phyloP scores from a whole-genome alignment of 2,329 filamentous ascomycete genomes.

The Penicillium sp. region DNA sequence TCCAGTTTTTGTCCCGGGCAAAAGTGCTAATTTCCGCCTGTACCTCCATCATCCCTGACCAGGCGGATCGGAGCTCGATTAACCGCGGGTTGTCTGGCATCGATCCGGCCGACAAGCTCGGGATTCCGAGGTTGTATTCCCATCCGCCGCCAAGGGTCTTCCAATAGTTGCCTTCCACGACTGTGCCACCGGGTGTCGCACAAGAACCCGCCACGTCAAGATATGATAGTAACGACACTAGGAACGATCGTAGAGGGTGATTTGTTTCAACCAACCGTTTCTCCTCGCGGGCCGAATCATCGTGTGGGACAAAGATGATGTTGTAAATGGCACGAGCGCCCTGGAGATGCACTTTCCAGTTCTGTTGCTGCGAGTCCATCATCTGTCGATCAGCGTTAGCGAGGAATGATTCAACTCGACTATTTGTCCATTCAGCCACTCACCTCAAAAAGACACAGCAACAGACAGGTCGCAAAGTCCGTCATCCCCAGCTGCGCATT shows the following conservation, averaged over 20 bases:
- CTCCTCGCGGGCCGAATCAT: conserved; percentile 28
- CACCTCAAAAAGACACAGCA: conserved; percentile 42
- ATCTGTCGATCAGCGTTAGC: conserved; percentile 27
- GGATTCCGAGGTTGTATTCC: conserved; percentile 43
- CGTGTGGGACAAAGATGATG: conserved; percentile 34
- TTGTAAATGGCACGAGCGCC: conserved; percentile 46
- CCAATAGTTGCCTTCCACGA: conserved; percentile 46
- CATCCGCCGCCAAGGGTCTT: conserved; percentile 42
- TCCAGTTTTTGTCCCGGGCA: conserved; percentile 38
- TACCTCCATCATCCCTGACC: conserved; percentile 41
- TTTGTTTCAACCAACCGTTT: conserved; percentile 36
- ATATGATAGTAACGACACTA: conserved; percentile 46
- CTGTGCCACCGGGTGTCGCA: conserved; percentile 41
- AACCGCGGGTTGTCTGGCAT: conserved; percentile 28
- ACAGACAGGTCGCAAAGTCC: conserved; percentile 41
- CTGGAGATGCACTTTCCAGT: conserved; percentile 45
- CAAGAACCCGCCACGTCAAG: conserved; percentile 47
- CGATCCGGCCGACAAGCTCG: conserved; percentile 30
- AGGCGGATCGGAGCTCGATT: conserved; percentile 34
- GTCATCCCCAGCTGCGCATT: conserved; percentile 30
- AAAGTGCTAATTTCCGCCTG: conserved; percentile 38
- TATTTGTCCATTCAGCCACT: too few species aligned
- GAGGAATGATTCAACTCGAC: too few species aligned
- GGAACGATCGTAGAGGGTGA: conserved; percentile 40
- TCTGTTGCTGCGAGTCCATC: conserved; percentile 44